These are phyloP conservation scores for Jaapia argillacea DNA, from an alignment of 768 basidiomycete genomes.

Conservation along the genomic window DNA sequence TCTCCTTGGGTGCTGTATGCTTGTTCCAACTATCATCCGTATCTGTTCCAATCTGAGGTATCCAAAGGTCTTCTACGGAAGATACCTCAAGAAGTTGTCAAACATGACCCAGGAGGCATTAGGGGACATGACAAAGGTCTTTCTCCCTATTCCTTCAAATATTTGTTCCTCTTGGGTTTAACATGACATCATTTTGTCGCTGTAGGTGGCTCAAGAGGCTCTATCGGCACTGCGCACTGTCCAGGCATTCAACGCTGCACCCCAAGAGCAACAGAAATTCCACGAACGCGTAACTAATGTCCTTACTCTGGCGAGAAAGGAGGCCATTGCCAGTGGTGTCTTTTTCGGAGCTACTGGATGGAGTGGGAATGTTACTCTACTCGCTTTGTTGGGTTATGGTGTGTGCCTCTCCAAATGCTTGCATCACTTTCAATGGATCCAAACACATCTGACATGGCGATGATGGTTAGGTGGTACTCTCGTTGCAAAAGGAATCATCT, in stretches of 20 bases:
- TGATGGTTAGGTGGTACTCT: constrained; percentile 66
- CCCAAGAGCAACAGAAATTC: constrained; percentile 73
- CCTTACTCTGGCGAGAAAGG: constrained; percentile 68
- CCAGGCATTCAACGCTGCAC: constrained; percentile 82
- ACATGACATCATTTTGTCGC: background rate
- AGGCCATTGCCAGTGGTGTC: constrained; percentile 83
- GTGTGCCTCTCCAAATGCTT: constrained; percentile 11
- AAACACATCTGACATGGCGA: background rate
- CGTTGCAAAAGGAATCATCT: constrained; percentile 79
- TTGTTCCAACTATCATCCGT: constrained; percentile 7
- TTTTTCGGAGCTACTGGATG: constrained; percentile 90
- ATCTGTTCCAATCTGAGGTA: constrained; percentile 7
- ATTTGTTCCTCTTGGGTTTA: background rate
- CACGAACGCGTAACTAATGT: constrained; percentile 53
- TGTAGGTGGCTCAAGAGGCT: constrained; percentile 79
- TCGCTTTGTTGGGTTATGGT: constrained; percentile 90
- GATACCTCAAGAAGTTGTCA: constrained; percentile 86
- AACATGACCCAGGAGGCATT: constrained; percentile 91
- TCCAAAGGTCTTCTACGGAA: constrained; percentile 83
- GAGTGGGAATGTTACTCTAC: constrained; percentile 88
- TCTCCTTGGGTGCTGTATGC: constrained; percentile 74
- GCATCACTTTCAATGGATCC: constrained; percentile 3
- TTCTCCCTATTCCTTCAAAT: constrained; percentile 5
- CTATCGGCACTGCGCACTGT: constrained; percentile 81
- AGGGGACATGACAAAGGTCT: constrained; percentile 86